A percentile compares a stretch with the other conserved stretches of the same genome.
Conservation (phyloP, 352 stramenopile genomes). For the Plasmopara viticola region DNA sequence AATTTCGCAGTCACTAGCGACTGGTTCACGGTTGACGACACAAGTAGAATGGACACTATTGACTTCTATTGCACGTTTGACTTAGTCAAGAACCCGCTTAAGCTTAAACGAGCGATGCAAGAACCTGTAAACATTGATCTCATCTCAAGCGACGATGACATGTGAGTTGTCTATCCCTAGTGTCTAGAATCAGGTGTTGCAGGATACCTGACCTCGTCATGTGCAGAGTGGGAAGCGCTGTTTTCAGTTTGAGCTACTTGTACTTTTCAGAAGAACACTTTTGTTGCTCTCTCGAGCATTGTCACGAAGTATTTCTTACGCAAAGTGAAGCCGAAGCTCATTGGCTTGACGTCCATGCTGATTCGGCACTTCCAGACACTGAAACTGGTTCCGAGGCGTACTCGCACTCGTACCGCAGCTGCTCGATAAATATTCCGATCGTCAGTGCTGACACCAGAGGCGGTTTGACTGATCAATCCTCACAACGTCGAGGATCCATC, state of each 20-base stretch:
- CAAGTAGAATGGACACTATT: constrained; percentile 25
- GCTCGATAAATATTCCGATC: constrained; percentile 55
- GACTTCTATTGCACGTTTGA: constrained; percentile 48
- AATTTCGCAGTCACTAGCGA: constrained; percentile 32
- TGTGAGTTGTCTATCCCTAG: constrained; percentile 2
- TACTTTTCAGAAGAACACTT: constrained; percentile 53
- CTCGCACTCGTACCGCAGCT: constrained; percentile 35
- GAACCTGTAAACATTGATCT: constrained; percentile 37
- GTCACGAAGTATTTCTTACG: constrained; percentile 29
- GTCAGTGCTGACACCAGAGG: constrained; percentile 12
- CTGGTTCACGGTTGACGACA: constrained; percentile 28
- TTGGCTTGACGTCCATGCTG: constrained; percentile 30
- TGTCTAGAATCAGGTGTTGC: neutral
- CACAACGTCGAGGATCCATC: constrained; percentile 20
- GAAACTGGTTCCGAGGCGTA: constrained; percentile 13
- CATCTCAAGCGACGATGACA: constrained; percentile 17
- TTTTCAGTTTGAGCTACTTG: constrained; percentile 74
- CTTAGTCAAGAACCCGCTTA: constrained; percentile 21
- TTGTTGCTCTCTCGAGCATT: constrained; percentile 33
- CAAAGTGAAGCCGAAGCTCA: constrained; percentile 27
- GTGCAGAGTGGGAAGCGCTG: constrained; percentile 27
- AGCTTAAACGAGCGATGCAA: constrained; percentile 49
- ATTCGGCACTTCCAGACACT: constrained; percentile 10
- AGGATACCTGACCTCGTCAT: neutral
- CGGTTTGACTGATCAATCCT: constrained; percentile 1